Base-by-base conservation (phyloP, 2,329 filamentous ascomycete species). In the Trichophyton mentagrophytes region DNA sequence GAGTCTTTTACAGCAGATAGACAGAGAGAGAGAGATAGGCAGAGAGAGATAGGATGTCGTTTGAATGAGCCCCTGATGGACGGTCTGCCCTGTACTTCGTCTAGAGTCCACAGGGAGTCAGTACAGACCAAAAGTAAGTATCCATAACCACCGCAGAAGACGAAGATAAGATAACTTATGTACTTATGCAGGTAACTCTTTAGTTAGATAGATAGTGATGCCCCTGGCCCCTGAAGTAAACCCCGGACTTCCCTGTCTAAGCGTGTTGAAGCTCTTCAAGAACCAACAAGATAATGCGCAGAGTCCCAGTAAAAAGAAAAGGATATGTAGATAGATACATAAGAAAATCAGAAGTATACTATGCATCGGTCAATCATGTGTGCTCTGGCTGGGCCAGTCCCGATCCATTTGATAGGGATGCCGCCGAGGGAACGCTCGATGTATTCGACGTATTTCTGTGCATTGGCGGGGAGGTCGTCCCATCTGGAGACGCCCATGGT, bases 331-430 rank as follows among this genome's bases (percentile, higher is more conserved):
- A 44, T n/a, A 44, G n/a, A 15, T 3, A 44, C 6, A 44, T 3
- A 44, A 44, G 15, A 44, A n/a, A 7, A n/a, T 20, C 38, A 42
- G 2, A 40, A 42, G 38, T 42, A n/a, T n/a, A n/a, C 4, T 3
- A 40, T 27, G 38, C 11, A 40, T 13, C 80, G 74, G 60, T 77
- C 72, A 69, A 85, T 83, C 82, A 85, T 85, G 69, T 82, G 79
- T 64, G 84, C 82, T 64, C 82, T 74, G 53, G 76, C 78, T 60
- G 83, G 83, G 11, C 83, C 83, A 8, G 82, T 84, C 44, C 83
- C 83, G 68, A 86, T 83, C 76, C 81, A 85, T 74, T 81, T 83
- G 61, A 85, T 74, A 64, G 76, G 78, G 46, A 85, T 78, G 57
- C 78, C 81, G 17, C 79, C 73, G 60, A 82, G 77, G 63, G 80